Conservation (phyloP, 805 yeast species). For the Ogataea trehalophila region DNA sequence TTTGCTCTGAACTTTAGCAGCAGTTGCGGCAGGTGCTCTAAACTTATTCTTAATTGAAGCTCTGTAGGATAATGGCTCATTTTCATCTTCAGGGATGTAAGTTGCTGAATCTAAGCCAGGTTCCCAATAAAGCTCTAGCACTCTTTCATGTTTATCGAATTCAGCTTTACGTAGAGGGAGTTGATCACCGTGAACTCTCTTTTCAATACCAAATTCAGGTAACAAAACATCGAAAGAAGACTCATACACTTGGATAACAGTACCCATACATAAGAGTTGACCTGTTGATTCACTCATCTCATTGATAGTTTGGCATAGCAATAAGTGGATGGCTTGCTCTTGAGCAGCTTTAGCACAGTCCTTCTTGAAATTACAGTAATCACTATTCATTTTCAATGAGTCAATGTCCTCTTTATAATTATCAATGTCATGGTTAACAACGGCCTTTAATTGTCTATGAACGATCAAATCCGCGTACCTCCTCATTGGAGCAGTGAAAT, state of each 20-base stretch:
- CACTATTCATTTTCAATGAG: constrained; percentile 74
- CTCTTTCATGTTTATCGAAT: constrained; percentile 62
- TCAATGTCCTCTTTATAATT: constrained; percentile 53
- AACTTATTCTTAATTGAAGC: constrained; percentile 74
- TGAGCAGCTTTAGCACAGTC: constrained; percentile 93
- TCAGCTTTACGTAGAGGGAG: constrained; percentile 90
- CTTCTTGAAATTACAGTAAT: constrained; percentile 91
- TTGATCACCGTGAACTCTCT: constrained; percentile 96
- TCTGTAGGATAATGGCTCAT: constrained; percentile 69
- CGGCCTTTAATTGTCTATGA: constrained; percentile 81
- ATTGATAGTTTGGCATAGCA: constrained; percentile 77
- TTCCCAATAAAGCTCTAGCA: constrained; percentile 88
- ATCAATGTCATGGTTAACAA: constrained; percentile 39
- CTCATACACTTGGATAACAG: constrained; percentile 89
- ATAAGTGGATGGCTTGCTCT: constrained; percentile 87
- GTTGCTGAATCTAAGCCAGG: constrained; percentile 89
- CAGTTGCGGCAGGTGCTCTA: constrained; percentile 65
- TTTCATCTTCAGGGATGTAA: constrained; percentile 86
- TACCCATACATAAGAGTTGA: constrained; percentile 78
- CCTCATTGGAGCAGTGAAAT: constrained; percentile 87
- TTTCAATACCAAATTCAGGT: constrained; percentile 93
- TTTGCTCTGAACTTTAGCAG: constrained; percentile 55
- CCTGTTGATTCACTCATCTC: constrained; percentile 70
- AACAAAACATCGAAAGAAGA: constrained; percentile 90
- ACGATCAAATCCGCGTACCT: constrained; percentile 90